Base-by-base conservation (phyloP, 2,329 filamentous ascomycete genomes). In the Fusarium acutatum region DNA sequence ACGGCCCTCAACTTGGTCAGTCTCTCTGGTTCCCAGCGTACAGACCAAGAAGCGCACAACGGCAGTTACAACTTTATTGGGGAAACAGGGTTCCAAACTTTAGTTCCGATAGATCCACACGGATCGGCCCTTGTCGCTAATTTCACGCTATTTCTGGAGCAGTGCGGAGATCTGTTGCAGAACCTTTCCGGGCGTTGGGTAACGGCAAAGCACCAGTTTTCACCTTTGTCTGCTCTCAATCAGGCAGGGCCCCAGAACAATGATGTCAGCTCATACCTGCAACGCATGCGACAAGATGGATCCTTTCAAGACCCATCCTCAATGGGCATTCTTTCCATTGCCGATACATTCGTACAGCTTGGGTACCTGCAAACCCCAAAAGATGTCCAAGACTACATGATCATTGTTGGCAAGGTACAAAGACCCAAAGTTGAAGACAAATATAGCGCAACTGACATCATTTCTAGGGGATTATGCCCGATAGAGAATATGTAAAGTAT, bases 1-100 rank as follows among this genome's bases (percentile, higher is more conserved):
- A 1, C 15, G 24, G 13, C 4, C 2, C 5, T 9, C 2, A 20
- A 9, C 3, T 17, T n/a, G 0, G 15, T 22, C 3, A 11, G 9
- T 9, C 8, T 13, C 12, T 1, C 11, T 6, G 4, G 6, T 10
- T 15, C 2, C 13, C 6, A 11, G 2, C 7, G 6, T 15, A 7
- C 18, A 10, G 13, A 13, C 13, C 32, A 44, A n/a, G 35, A 9
- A 28, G 24, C 4, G 12, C 35, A 26, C 0, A 10, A 15, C 8
- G 12, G 32, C 46, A 2, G 2, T 3, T 11, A 26, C 41, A 44
- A 1, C 41, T 6, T 0, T 14, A 20, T 0, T 46, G 18, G 12
- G 12, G 7, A 26, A 4, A 24, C 17, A 26, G 6, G 6, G 18
- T 6, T 6, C 18, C n/a, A 26, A 4, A 15, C 4, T 14, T 17